phyloP scores from a whole-genome alignment of 2,329 filamentous ascomycete genomes.

The Fusarium verrucosum region DNA sequence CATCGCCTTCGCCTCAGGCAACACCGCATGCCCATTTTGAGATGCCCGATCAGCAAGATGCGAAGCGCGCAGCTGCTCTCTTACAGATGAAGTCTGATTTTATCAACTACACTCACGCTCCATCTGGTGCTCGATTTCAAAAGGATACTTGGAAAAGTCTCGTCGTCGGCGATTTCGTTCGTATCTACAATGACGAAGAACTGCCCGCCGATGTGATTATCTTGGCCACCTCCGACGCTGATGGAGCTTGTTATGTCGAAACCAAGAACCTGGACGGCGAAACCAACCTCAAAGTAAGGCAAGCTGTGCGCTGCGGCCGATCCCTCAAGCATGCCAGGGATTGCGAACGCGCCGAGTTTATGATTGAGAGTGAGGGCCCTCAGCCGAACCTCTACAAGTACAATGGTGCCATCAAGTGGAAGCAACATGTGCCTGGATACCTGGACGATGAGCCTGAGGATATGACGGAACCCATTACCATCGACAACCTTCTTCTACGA shows the following conservation, averaged over 20 bases:
- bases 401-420: slow-evolving; percentile 88
- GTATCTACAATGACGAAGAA: slow-evolving; percentile 95
- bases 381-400: slow-evolving; percentile 97
- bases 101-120: slow-evolving; percentile 74
- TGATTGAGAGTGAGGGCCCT: slow-evolving; percentile 88
- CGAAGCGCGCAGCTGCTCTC: slow-evolving; percentile 51
- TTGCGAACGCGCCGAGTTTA: slow-evolving; percentile 88
- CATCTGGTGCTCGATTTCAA: slow-evolving; percentile 83
- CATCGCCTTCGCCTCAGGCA: slow-evolving; percentile 73
- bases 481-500: slow-evolving; percentile 94
- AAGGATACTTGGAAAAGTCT: slow-evolving; percentile 95
- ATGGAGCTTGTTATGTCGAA: slow-evolving; percentile 96
- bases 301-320: slow-evolving; percentile 86
- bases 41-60: slow-evolving; percentile 51
- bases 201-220: slow-evolving; percentile 94
- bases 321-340: slow-evolving; percentile 87
- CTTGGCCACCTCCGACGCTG: slow-evolving; percentile 89
- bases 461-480: slow-evolving; percentile 92
- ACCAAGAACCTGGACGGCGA: slow-evolving; percentile 98
- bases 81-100: slow-evolving; percentile 65
- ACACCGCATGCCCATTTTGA: slow-evolving; percentile 48
- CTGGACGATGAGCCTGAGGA: slow-evolving; percentile 70
- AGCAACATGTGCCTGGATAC: slow-evolving; percentile 73
- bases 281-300: slow-evolving; percentile 95
- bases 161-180: slow-evolving; percentile 94